A percentile compares a stretch with the other conserved stretches of the same genome.
These are phyloP conservation scores for Jatropha podagrica DNA, from an alignment of 441 rosid species.

Conservation along the genomic window DNA sequence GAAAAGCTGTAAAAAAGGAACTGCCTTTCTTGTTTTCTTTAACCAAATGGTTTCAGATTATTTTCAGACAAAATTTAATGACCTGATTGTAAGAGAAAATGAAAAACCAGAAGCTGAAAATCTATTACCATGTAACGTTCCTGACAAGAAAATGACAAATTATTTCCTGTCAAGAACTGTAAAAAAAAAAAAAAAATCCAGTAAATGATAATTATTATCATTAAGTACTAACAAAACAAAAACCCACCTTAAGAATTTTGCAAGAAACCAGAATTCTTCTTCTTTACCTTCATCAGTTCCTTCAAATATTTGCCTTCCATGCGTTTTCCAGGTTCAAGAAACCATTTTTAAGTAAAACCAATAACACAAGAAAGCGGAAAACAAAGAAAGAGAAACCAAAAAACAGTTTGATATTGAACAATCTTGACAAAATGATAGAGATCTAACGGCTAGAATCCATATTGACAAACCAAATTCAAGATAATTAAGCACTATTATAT, in stretches of 20 bases:
- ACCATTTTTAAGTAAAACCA: not conserved
- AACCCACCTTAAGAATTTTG: not conserved
- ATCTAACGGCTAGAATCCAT: not conserved
- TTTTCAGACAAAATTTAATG: not conserved
- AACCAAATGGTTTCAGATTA: not conserved
- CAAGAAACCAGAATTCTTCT: not conserved
- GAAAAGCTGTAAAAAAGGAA: not conserved
- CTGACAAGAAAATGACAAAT: not conserved
- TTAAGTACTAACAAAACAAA: not conserved
- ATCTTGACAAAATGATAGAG: not conserved
- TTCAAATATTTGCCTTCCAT: constrained; percentile 1
- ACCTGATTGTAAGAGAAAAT: not conserved
- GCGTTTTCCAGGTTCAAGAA: not conserved
- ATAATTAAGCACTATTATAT: not conserved
- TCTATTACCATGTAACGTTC: not conserved
- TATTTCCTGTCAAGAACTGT: not conserved
- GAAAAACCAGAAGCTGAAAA: not conserved
- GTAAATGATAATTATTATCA: not conserved
- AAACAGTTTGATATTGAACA: not conserved
- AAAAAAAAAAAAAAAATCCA: not conserved
- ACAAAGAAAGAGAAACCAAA: not conserved
- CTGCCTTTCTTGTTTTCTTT: no score
- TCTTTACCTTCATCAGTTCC: not conserved
- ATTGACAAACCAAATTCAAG: not conserved
- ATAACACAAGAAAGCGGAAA: not conserved